A percentile compares a stretch with the other conserved stretches of the same genome.
phyloP scores from a whole-genome alignment of 164 flowering plant species.

The Stephania cephalantha region DNA sequence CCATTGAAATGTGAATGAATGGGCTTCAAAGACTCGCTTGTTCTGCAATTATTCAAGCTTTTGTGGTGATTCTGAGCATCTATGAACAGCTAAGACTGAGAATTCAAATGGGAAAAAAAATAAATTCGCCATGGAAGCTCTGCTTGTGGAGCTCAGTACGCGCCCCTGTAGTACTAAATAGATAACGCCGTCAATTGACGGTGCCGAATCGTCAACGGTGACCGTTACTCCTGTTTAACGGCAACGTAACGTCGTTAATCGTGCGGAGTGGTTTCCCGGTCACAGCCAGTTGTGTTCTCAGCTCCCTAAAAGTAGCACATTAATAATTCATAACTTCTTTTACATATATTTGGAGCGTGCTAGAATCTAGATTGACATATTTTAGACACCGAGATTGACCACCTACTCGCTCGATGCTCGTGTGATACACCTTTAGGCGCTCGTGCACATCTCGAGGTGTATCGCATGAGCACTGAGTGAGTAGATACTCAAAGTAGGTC shows the following conservation, averaged over 20 bases:
- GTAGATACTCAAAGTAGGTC: too few relatives aligned
- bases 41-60: constrained; percentile 1
- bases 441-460: too few relatives aligned
- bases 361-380: too few relatives aligned
- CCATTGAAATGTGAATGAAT: constrained; percentile 7
- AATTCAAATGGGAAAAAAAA: constrained; percentile 4
- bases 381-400: too few relatives aligned
- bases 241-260: background rate
- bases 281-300: background rate
- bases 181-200: background rate
- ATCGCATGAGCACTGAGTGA: too few relatives aligned
- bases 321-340: too few relatives aligned
- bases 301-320: background rate
- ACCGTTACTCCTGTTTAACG: background rate
- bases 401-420: too few relatives aligned
- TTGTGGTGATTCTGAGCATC: constrained; percentile 13
- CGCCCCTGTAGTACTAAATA: background rate
- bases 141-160: background rate
- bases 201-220: background rate
- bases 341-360: too few relatives aligned
- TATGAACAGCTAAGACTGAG: constrained; percentile 8
- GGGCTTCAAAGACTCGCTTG: background rate
- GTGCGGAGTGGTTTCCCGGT: background rate
- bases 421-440: too few relatives aligned
- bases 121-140: constrained; percentile 9